These are phyloP conservation scores for Hortaea sp. DNA, from an alignment of 2,329 filamentous ascomycete genomes.

Conservation along the genomic window DNA sequence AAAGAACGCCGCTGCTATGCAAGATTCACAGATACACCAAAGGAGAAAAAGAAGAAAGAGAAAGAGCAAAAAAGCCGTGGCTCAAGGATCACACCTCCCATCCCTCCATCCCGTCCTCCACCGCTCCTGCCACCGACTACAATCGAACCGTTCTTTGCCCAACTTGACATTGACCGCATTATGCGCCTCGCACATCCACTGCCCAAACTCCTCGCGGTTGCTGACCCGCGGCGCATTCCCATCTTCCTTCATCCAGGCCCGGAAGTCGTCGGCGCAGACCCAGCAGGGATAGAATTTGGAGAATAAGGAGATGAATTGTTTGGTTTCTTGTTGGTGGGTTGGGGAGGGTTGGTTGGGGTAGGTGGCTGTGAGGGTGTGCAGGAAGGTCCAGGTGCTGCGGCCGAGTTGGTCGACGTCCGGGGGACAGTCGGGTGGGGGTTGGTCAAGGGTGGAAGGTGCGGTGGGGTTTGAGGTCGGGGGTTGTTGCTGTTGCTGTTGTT, in stretches of 20 bases:
- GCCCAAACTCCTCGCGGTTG: conserved; percentile 59
- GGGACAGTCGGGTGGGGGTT: conserved; percentile 60
- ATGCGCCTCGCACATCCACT: conserved; percentile 77
- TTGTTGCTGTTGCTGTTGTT: conserved; percentile 9
- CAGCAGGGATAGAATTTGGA: conserved; percentile 88
- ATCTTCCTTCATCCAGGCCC: conserved; percentile 58
- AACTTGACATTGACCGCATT: conserved; percentile 84
- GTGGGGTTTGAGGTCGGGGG: conserved; percentile 28
- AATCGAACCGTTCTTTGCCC: conserved; percentile 87
- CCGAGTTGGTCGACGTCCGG: conserved; percentile 83
- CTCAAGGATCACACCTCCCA: conserved; percentile 46
- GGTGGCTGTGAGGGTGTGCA: conserved; percentile 80
- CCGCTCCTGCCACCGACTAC: conserved; percentile 78
- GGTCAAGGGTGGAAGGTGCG: conserved; percentile 17
- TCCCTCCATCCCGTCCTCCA: conserved; percentile 85
- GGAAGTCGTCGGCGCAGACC: conserved; percentile 89
- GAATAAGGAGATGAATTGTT: conserved; percentile 69
- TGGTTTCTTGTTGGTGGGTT: conserved; percentile 64
- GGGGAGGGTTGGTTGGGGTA: conserved; percentile 65
- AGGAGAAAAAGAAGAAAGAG: no score
- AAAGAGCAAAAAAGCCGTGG: no score
- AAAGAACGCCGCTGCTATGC: no score
- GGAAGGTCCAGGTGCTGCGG: conserved; percentile 81
- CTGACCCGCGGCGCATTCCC: conserved; percentile 54
- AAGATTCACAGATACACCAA: no score